Conservation (phyloP, 345 rosid species). For the Turnera subulata region DNA sequence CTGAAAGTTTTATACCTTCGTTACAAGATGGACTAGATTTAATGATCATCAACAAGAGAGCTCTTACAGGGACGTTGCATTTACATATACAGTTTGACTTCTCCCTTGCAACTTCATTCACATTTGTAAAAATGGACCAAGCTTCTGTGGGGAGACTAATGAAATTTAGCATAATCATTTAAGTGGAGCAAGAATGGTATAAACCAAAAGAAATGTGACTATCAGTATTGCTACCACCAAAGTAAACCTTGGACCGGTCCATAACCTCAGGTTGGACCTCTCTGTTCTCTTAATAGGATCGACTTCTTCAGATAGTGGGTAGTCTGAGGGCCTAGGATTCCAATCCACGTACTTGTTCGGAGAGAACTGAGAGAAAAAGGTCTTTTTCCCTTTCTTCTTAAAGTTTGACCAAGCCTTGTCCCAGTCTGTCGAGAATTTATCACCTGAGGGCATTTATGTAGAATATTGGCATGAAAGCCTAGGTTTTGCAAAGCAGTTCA, state of each 20-base stretch:
- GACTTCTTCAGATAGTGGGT: slow-evolving; percentile 80
- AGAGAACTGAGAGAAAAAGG: slow-evolving; percentile 55
- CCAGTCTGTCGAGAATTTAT: slow-evolving; percentile 73
- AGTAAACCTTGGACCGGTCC: slow-evolving; percentile 85
- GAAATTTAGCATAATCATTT: slow-evolving; percentile 33
- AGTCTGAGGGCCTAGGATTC: slow-evolving; percentile 77
- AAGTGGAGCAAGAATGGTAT: slow-evolving; percentile 74
- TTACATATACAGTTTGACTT: too few species aligned
- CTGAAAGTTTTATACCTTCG: too few species aligned
- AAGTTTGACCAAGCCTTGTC: slow-evolving; percentile 88
- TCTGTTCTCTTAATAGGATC: slow-evolving; percentile 93
- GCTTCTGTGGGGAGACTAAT: background rate
- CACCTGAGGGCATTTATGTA: slow-evolving; percentile 42
- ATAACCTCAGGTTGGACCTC: slow-evolving; percentile 71
- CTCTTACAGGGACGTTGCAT: too few species aligned
- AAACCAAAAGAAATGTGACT: slow-evolving; percentile 66
- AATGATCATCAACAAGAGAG: too few species aligned
- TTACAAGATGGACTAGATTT: too few species aligned
- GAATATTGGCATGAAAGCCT: slow-evolving; percentile 3
- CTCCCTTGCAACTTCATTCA: too few species aligned
- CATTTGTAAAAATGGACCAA: too few species aligned
- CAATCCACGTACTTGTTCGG: slow-evolving; percentile 82
- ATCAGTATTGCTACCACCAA: slow-evolving; percentile 61
- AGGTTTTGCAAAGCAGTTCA: background rate
- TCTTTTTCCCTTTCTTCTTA: slow-evolving; percentile 77